Percentiles rank a stretch among this genome's conserved stretches.
These are phyloP conservation scores for Leccinum angustisporum DNA, from an alignment of 1,284 basidiomycete genomes.

Conservation along the genomic window DNA sequence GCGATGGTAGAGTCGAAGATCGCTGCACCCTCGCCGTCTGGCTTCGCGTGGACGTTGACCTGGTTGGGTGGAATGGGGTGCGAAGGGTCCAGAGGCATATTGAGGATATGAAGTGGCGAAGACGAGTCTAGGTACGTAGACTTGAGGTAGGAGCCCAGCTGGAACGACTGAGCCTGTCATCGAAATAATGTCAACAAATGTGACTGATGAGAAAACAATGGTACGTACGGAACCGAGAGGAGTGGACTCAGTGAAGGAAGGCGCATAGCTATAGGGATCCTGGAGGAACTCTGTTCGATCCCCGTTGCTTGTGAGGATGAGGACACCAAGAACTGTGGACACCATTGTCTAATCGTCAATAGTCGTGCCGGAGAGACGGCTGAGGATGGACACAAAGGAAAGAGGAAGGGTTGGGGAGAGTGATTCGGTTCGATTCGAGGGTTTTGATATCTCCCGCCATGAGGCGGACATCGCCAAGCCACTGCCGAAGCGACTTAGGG, in stretches of 20 bases:
- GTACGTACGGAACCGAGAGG: slow-evolving; percentile 73
- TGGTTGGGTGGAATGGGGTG: slow-evolving; percentile 51
- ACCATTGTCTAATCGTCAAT: slow-evolving; percentile 35
- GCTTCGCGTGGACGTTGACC: slow-evolving; percentile 75
- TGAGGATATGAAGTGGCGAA: slow-evolving; percentile 66
- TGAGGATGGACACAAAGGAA: neutral
- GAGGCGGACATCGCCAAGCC: slow-evolving; percentile 33
- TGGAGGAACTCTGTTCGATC: slow-evolving; percentile 74
- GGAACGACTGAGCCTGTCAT: slow-evolving; percentile 64
- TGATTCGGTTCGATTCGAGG: slow-evolving; percentile 13
- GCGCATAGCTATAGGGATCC: slow-evolving; percentile 68
- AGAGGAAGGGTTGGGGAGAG: slow-evolving; percentile 10
- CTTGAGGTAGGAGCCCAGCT: slow-evolving; percentile 68
- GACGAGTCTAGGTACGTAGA: slow-evolving; percentile 66
- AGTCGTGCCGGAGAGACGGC: neutral
- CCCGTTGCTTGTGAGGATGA: slow-evolving; percentile 81
- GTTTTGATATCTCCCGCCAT: slow-evolving; percentile 34
- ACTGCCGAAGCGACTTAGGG: slow-evolving; percentile 30
- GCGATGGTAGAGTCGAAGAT: slow-evolving; percentile 82
- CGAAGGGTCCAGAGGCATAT: slow-evolving; percentile 44
- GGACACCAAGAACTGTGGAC: slow-evolving; percentile 74
- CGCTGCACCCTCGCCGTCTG: slow-evolving; percentile 79
- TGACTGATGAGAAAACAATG: neutral
- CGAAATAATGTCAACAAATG: slow-evolving; percentile 6
- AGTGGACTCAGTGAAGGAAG: slow-evolving; percentile 74